Base-by-base conservation (phyloP, 2,329 filamentous ascomycete species). In the Stagonosporopsis vannaccii region DNA sequence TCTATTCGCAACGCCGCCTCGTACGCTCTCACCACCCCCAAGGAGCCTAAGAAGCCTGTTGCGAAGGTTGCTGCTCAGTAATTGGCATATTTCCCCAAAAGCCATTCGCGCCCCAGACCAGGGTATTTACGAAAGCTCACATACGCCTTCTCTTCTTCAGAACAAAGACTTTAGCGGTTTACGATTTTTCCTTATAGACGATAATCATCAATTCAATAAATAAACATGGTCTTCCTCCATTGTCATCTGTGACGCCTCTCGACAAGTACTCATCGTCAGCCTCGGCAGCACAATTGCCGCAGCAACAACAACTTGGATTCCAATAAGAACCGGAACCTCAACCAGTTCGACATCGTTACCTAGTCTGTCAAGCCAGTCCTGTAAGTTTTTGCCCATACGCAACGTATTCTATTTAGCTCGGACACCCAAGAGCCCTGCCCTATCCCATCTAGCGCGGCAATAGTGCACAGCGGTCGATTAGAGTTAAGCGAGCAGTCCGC, bases 1-100 rank as follows among this genome's bases (percentile, higher is more conserved):
- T 48, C 46, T 8, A 60, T 65, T 22, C 33, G 52, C 36, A 45
- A 43, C 35, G 52, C 56, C 26, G 56, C 58, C 32, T 46, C 49
- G 22, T 51, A 53, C 22, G n/a, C 11, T 1, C 15, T 53, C 42
- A 41, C 20, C 12, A 32, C 19, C 35, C 20, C n/a, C 12, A 20
- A 22, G 9, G 23, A 20, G 9, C 23, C 42, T 12, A 19, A 9
- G 17, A 39, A 39, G 26, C 47, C 39, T 20, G 30, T 15, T 32
- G 30, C 30, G 30, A 33, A 19, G 19, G 8, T 13, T 22, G 12
- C 35, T 36, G 1, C 12, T 7, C n/a, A 11, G 12, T 41, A 56
- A 26, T 17, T 19, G 13, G 23, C 26, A 26, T 25, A 15, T 17
- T 3, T 11, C 11, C 12, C 15, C n/a, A 12, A 13, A 43, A 15